Evolutionary conservation across 1,139 yeast genomes (phyloP), one percentile per base, ranked within the genome.

Genomic region (Candida gigantensis): DNA sequence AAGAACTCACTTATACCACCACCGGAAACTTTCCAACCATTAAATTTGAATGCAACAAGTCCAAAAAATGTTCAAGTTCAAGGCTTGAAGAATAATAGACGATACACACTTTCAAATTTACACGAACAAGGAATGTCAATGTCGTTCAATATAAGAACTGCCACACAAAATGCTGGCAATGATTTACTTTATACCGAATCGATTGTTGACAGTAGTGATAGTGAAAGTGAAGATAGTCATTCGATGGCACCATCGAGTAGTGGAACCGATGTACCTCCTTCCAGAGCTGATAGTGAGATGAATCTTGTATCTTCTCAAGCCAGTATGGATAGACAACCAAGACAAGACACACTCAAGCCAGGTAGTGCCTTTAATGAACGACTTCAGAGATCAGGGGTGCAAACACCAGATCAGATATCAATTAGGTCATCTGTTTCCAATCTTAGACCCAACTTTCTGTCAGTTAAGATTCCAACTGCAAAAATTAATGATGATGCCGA

Each of bases 391-490:
- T 15, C 41, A 3, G 35, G 38, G 6, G 35, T 36, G 9, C 32
- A 26, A 11, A 42, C 53, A 4, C 39, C 50, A 1, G 65, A 58
- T 36, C 57, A 50, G 14, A 37, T 58, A 11, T 67, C 74, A 3
- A 53, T 53, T 25, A 57, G 57, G 42, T 67, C 69, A 3, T 58
- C 64, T 2, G 52, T 51, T 43, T 62, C 66, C 34, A 68, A 58
- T 55, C 66, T 57, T 52, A 69, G 79, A 33, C 94, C 95, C 0
- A 81, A 82, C 37, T 88, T 88, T 52, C 78, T 87, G 28, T 85
- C 95, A 1, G 81, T 80, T 35, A 83, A 88, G 32, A 75, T 86
- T 36, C 96, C 96, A 1, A 75, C 79, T 39, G 79, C 95, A 0
- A 79, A 74, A 46, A 74, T 86, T 2, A 63, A 81, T 32, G 88